A percentile compares a stretch with the other conserved stretches of the same genome.
phyloP scores from a whole-genome alignment of 805 yeast species.

The Osmozyma mogii region DNA sequence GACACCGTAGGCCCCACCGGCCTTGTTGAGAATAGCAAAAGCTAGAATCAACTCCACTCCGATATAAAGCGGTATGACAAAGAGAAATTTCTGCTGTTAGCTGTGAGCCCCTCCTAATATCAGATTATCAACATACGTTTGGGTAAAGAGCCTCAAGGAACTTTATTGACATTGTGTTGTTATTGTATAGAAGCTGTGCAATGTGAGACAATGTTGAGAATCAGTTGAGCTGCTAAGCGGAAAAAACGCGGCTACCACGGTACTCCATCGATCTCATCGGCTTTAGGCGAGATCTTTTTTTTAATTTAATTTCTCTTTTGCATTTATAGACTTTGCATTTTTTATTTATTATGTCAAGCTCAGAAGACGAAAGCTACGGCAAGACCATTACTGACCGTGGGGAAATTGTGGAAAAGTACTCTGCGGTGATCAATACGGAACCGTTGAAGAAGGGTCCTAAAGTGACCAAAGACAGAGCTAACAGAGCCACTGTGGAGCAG shows the following conservation, averaged over 20 bases:
- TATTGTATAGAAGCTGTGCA: too few relatives aligned
- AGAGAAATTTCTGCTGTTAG: conserved; percentile 48
- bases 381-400: conserved; percentile 30
- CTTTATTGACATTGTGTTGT: too few relatives aligned
- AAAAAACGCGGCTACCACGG: too few relatives aligned
- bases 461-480: conserved; percentile 71
- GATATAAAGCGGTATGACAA: conserved; percentile 65
- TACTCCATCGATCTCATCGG: too few relatives aligned
- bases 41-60: conserved; percentile 82
- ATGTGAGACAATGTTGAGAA: too few relatives aligned
- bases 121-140: not conserved
- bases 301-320: too few relatives aligned
- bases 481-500: conserved; percentile 94
- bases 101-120: too few relatives aligned
- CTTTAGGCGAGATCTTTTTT: too few relatives aligned
- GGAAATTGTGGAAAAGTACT: conserved; percentile 52
- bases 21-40: conserved; percentile 74
- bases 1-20: conserved; percentile 82
- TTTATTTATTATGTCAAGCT: too few relatives aligned
- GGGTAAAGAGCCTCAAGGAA: not conserved
- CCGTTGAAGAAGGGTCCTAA: conserved; percentile 51
- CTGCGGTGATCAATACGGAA: conserved; percentile 58
- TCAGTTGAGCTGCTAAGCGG: too few relatives aligned
- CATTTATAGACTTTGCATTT: too few relatives aligned
- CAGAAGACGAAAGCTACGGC: too few relatives aligned